Percentiles rank a stretch among this genome's conserved stretches.
Conservation (phyloP, 352 stramenopile species). For the Saprolegnia parasitica region DNA sequence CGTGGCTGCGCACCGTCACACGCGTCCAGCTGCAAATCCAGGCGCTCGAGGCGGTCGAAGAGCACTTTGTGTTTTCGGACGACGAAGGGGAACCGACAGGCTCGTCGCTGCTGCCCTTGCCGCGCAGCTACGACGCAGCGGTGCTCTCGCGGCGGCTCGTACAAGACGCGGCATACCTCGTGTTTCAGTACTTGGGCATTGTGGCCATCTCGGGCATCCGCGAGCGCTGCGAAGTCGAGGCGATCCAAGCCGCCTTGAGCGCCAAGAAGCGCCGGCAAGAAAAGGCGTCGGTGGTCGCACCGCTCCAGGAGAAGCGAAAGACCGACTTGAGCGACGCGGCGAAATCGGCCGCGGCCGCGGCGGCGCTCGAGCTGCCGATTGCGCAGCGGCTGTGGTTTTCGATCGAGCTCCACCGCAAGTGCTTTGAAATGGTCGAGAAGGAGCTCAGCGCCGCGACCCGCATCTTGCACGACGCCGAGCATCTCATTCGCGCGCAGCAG, state of each 20-base stretch:
- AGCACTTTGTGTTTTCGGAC: constrained; percentile 11
- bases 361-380: constrained; percentile 63
- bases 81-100: not conserved
- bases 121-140: constrained; percentile 52
- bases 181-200: constrained; percentile 74
- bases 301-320: constrained; percentile 18
- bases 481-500: constrained; percentile 63
- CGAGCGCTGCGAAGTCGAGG: constrained; percentile 68
- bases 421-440: constrained; percentile 81
- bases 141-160: constrained; percentile 69
- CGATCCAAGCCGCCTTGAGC: constrained; percentile 50
- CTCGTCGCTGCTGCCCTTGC: not conserved
- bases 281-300: constrained; percentile 32
- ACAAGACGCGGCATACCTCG: constrained; percentile 65
- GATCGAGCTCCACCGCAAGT: constrained; percentile 80
- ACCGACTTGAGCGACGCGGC: constrained; percentile 64
- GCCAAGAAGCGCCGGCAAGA: constrained; percentile 76
- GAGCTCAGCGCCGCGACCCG: constrained; percentile 65
- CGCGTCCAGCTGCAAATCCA: not conserved
- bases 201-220: constrained; percentile 64
- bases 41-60: not conserved
- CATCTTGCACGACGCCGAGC: constrained; percentile 66
- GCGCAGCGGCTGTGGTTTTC: constrained; percentile 85
- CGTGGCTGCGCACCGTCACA: not conserved
- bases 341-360: constrained; percentile 66